Evolutionary conservation across 1,139 yeast species (phyloP), one percentile per base, ranked within the genome.

Genomic region (Diutina siamensis): DNA sequence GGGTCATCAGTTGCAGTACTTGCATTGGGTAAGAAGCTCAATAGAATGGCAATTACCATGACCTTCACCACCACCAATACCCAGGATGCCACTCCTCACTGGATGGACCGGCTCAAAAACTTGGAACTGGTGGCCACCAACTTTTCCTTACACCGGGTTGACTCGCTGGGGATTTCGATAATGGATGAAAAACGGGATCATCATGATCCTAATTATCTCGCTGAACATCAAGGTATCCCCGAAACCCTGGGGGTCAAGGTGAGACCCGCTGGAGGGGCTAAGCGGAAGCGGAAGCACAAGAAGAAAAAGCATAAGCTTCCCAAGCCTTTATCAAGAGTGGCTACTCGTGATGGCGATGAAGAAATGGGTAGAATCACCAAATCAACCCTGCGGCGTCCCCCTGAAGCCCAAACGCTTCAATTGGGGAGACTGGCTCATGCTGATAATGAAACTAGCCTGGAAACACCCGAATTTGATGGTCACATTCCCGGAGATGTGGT

Each of bases 1-100:
- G 98, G 98, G 13, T 89, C 97, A 0, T 88, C 97, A 0, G 95
- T 92, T 42, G 98, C 98, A 0, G 96, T 89, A 4, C 75, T 88
- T 52, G 81, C 94, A 0, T 71, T 92, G 46, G 97, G 97, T 46
- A 84, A 81, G 57, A 82, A 94, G 50, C 74, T 92, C 60, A 88
- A 89, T 65, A 81, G 94, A 50, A 83, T 92, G 83, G 87, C 96
- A 4, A 80, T 92, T 54, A 86, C 97, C 2, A 85, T 88, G 84
- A 78, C 97, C 0, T 83, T 86, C 59, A 88, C 96, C 20, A 59
- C 64, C 17, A 77, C 85, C 3, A 77, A 77, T 45, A 83, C 83
- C 8, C 80, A 77, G 51, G 81, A 78, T 15, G 71, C 74, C 3
- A 12, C 13, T 20, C 67, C 79, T 4, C 72, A 80, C 20, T 92